Evolutionary conservation across 495 filamentous ascomycete genomes (phyloP).

Genomic region (Talaromyces liani): DNA sequence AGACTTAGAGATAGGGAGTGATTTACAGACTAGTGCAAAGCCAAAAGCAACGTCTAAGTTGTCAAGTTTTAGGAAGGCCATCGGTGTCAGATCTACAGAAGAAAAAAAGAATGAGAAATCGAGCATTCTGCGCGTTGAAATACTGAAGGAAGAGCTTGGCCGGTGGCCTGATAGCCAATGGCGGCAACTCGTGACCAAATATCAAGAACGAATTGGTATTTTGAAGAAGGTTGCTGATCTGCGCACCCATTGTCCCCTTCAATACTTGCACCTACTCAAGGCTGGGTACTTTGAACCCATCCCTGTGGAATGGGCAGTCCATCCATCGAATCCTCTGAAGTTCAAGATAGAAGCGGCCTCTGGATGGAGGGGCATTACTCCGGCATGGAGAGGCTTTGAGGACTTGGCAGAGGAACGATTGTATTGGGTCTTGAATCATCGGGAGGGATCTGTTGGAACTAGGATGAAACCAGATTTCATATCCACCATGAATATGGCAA

Average conservation of each 20-base stretch:
- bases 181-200: constrained; percentile 26
- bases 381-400: constrained; percentile 39
- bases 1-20: background rate
- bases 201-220: constrained; percentile 37
- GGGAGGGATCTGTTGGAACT: constrained; percentile 18
- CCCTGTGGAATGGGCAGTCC: constrained; percentile 33
- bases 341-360: constrained; percentile 35
- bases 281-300: constrained; percentile 46
- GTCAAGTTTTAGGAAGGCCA: constrained; percentile 24
- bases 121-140: constrained; percentile 21
- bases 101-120: constrained; percentile 21
- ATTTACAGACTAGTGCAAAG: background rate
- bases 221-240: constrained; percentile 29
- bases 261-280: constrained; percentile 40
- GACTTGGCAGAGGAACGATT: constrained; percentile 40
- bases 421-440: constrained; percentile 43
- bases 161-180: constrained; percentile 33
- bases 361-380: constrained; percentile 43
- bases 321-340: constrained; percentile 34
- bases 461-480: constrained; percentile 37
- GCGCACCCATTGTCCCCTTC: constrained; percentile 26
- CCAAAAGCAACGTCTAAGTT: constrained; percentile 17
- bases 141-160: constrained; percentile 33
- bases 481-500: constrained; percentile 33
- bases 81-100: constrained; percentile 30